Evolutionary conservation across 441 rosid species (phyloP).

Genomic region (Brassica hybrid): DNA sequence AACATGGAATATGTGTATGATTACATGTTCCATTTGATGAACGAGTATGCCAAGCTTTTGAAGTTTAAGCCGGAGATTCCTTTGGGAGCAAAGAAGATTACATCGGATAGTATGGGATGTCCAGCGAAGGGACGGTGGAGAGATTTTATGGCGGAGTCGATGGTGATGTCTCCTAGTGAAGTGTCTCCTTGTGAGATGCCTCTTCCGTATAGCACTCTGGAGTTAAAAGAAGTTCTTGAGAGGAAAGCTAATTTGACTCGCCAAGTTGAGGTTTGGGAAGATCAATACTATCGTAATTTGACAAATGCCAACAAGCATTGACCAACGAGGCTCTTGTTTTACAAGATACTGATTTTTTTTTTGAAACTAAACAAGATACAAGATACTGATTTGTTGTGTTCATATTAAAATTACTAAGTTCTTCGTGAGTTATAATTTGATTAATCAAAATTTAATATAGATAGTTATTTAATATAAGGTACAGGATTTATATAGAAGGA

Average conservation of each 20-base stretch:
- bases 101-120: slow-evolving; percentile 58
- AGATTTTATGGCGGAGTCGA: slow-evolving; percentile 65
- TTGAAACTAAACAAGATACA: too few relatives aligned
- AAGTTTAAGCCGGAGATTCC: slow-evolving; percentile 68
- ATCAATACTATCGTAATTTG: slow-evolving; percentile 48
- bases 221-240: slow-evolving; percentile 45
- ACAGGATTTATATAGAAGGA: slow-evolving; percentile 67
- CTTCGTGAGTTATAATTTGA: background rate
- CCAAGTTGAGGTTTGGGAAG: slow-evolving; percentile 69
- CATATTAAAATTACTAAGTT: background rate
- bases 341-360: background rate
- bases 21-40: slow-evolving; percentile 74
- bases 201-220: slow-evolving; percentile 51
- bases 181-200: slow-evolving; percentile 61
- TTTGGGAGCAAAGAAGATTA: slow-evolving; percentile 47
- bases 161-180: slow-evolving; percentile 59
- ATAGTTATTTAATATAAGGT: slow-evolving; percentile 35
- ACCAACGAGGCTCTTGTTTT: slow-evolving; percentile 14
- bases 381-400: too few relatives aligned
- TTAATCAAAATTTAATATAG: background rate
- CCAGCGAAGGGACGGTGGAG: slow-evolving; percentile 42
- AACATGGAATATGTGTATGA: slow-evolving; percentile 68
- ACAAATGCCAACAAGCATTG: slow-evolving; percentile 34
- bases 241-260: slow-evolving; percentile 46
- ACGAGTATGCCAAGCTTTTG: slow-evolving; percentile 65